phyloP scores from a whole-genome alignment of 2,329 filamentous ascomycete genomes.

The Fusarium poae region DNA sequence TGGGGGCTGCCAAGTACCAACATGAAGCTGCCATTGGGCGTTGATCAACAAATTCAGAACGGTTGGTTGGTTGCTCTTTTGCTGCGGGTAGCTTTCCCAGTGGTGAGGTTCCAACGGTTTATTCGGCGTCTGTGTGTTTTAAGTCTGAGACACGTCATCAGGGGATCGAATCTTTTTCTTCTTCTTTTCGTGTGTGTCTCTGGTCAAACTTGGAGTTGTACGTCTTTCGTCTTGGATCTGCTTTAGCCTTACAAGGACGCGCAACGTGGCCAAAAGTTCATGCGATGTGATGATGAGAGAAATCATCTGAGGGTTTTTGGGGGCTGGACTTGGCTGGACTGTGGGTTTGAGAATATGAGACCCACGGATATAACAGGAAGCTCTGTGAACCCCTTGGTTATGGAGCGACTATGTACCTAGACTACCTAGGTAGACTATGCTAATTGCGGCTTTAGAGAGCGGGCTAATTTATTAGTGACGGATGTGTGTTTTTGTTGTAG shows the following conservation, averaged over 20 bases:
- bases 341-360: not conserved
- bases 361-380: constrained; percentile 6
- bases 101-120: constrained; percentile 33
- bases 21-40: constrained; percentile 9
- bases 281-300: not conserved
- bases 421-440: constrained; percentile 3
- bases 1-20: constrained; percentile 9
- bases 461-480: constrained; percentile 3
- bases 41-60: constrained; percentile 8
- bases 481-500: not conserved
- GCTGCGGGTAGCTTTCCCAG: constrained; percentile 4
- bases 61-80: not conserved
- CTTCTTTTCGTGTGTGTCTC: not conserved
- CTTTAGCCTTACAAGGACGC: constrained; percentile 5
- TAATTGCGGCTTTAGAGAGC: not conserved
- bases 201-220: not conserved
- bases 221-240: not conserved
- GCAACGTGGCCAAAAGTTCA: not conserved
- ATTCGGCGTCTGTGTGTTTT: constrained; percentile 18
- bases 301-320: not conserved
- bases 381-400: not conserved
- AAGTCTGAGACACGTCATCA: constrained; percentile 39
- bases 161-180: not conserved
- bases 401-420: not conserved
- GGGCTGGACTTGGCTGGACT: not conserved